Conservation (phyloP, 805 yeast species). For the Cyberlindnera veronae region DNA sequence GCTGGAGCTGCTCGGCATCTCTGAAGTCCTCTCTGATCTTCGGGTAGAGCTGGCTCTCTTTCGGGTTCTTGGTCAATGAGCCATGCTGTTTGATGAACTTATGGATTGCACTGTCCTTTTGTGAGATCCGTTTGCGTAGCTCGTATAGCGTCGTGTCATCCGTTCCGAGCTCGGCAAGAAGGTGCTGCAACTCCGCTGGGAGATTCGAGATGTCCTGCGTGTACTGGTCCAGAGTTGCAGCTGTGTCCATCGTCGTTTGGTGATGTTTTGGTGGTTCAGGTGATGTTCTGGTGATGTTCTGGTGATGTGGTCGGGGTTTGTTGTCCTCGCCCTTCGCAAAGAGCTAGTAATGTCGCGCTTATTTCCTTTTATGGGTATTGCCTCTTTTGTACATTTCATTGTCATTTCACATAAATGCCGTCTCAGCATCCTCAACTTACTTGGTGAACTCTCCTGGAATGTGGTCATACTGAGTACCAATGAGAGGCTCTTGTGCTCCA, state of each 20-base stretch:
- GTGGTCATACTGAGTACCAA: too few relatives aligned
- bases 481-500: too few relatives aligned
- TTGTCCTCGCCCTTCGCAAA: too few relatives aligned
- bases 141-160: conserved; percentile 68
- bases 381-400: too few relatives aligned
- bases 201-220: conserved; percentile 74
- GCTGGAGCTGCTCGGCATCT: conserved; percentile 58
- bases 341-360: too few relatives aligned
- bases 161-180: conserved; percentile 71
- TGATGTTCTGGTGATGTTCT: too few relatives aligned
- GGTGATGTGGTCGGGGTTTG: too few relatives aligned
- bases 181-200: conserved; percentile 80
- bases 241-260: conserved; percentile 70
- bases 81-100: conserved; percentile 83
- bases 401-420: too few relatives aligned
- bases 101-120: conserved; percentile 75
- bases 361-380: too few relatives aligned
- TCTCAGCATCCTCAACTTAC: too few relatives aligned
- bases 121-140: conserved; percentile 58
- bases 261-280: too few relatives aligned
- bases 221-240: conserved; percentile 73
- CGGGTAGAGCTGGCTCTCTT: conserved; percentile 63
- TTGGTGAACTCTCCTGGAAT: too few relatives aligned
- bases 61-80: conserved; percentile 73
- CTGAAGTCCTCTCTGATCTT: conserved; percentile 69